Conservation (phyloP, 163 green algal species). For the Coccomyxa subellipsoidea region DNA sequence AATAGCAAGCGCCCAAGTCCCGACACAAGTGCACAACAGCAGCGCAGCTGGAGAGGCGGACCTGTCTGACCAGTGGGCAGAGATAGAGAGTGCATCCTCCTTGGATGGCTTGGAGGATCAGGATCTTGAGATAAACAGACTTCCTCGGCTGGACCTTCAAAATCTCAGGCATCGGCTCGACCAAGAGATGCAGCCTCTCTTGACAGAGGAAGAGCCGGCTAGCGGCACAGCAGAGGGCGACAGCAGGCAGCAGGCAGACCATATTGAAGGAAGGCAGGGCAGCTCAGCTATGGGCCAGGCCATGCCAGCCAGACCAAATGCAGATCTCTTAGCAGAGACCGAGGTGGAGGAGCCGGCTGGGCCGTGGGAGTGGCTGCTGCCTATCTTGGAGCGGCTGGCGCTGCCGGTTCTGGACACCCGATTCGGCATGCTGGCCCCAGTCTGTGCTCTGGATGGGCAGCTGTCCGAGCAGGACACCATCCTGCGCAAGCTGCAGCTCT, state of each 20-base stretch:
- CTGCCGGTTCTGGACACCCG: slow-evolving; percentile 23
- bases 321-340: not conserved
- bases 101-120: not conserved
- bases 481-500: not conserved
- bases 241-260: not conserved
- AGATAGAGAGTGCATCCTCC: too few relatives aligned
- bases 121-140: too few relatives aligned
- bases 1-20: too few relatives aligned
- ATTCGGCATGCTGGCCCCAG: slow-evolving; percentile 1
- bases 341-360: not conserved
- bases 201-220: not conserved
- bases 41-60: too few relatives aligned
- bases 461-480: not conserved
- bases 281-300: not conserved
- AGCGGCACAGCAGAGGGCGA: not conserved
- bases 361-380: slow-evolving; percentile 29
- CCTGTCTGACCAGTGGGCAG: not conserved
- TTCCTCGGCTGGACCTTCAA: too few relatives aligned
- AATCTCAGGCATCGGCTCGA: too few relatives aligned
- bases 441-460: not conserved
- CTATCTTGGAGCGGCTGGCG: slow-evolving; percentile 2
- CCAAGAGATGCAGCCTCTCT: not conserved
- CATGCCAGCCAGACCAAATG: not conserved
- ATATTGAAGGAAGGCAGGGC: not conserved
- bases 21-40: too few relatives aligned